A percentile compares a stretch with the other conserved stretches of the same genome.
Conservation (phyloP, 306 rosid genomes). For the Begonia loranthoides region DNA sequence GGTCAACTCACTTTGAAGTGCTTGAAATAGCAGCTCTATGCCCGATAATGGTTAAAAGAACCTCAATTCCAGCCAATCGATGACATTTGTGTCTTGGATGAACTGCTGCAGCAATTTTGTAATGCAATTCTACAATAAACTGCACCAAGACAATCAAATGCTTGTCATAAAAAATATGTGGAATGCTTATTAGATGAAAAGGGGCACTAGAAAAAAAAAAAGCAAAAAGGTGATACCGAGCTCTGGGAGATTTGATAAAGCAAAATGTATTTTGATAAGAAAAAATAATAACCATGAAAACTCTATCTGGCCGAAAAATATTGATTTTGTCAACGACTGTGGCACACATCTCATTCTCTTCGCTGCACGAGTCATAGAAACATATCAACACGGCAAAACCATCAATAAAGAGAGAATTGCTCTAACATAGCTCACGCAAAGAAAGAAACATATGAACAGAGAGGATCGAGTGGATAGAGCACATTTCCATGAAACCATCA, state of each 20-base stretch:
- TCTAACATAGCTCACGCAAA: background rate
- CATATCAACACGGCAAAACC: background rate
- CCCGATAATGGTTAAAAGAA: slow-evolving; percentile 55
- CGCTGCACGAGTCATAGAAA: slow-evolving; percentile 35
- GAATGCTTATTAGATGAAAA: slow-evolving; percentile 6
- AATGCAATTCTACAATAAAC: slow-evolving; percentile 79
- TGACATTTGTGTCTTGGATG: slow-evolving; percentile 82
- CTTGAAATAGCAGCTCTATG: slow-evolving; percentile 63
- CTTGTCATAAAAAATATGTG: slow-evolving; percentile 5
- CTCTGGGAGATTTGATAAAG: background rate
- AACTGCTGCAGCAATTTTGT: slow-evolving; percentile 70
- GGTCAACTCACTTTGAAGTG: slow-evolving; percentile 54
- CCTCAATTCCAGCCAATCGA: slow-evolving; percentile 74
- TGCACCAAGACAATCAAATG: slow-evolving; percentile 21
- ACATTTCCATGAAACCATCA: slow-evolving; percentile 85
- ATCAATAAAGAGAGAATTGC: too few species aligned
- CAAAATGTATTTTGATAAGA: background rate
- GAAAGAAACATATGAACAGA: slow-evolving; percentile 10
- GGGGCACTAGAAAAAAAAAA: background rate
- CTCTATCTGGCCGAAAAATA: slow-evolving; percentile 82
- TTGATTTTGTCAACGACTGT: slow-evolving; percentile 68
- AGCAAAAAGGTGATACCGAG: background rate
- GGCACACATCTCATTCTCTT: slow-evolving; percentile 27
- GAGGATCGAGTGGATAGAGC: slow-evolving; percentile 16
- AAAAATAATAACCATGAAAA: slow-evolving; percentile 53